Evolutionary conservation across 257 asterid genomes (phyloP).

Genomic region (Gardenia jasminoides): DNA sequence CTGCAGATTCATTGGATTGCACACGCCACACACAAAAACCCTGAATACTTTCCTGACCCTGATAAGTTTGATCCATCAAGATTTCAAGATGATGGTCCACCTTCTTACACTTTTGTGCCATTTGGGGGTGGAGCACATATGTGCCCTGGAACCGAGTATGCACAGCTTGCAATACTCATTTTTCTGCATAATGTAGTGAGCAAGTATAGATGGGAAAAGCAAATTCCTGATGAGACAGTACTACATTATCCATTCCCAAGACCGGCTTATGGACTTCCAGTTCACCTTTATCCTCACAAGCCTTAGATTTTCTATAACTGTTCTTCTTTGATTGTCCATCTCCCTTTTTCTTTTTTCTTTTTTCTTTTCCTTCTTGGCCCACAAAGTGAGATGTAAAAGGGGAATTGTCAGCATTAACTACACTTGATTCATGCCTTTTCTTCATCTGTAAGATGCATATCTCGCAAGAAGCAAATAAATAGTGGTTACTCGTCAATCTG

Average conservation of each 20-base stretch:
- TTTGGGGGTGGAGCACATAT: slow-evolving; percentile 1
- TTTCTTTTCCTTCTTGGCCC: too few relatives aligned
- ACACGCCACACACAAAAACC: slow-evolving; percentile 1
- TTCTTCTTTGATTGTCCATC: too few relatives aligned
- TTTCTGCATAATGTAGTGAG: slow-evolving; percentile 2
- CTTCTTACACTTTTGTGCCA: background rate
- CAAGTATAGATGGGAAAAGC: background rate
- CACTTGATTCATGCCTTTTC: too few relatives aligned
- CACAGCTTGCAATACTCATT: background rate
- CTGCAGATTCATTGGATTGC: background rate
- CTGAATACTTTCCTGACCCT: background rate
- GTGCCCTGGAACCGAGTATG: background rate
- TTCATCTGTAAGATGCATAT: too few relatives aligned
- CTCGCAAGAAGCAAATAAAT: too few relatives aligned
- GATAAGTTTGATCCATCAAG: slow-evolving; percentile 6
- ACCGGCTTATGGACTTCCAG: background rate
- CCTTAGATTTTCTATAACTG: too few relatives aligned
- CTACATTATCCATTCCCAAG: background rate
- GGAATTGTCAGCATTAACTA: too few relatives aligned
- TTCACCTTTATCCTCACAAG: background rate
- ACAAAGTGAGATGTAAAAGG: too few relatives aligned
- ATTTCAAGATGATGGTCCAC: background rate
- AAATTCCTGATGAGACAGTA: background rate
- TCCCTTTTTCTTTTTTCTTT: too few relatives aligned
- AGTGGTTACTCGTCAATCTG: too few relatives aligned